Base-by-base conservation (phyloP, 768 basidiomycete genomes). In the Hydnomerulius pinastri region DNA sequence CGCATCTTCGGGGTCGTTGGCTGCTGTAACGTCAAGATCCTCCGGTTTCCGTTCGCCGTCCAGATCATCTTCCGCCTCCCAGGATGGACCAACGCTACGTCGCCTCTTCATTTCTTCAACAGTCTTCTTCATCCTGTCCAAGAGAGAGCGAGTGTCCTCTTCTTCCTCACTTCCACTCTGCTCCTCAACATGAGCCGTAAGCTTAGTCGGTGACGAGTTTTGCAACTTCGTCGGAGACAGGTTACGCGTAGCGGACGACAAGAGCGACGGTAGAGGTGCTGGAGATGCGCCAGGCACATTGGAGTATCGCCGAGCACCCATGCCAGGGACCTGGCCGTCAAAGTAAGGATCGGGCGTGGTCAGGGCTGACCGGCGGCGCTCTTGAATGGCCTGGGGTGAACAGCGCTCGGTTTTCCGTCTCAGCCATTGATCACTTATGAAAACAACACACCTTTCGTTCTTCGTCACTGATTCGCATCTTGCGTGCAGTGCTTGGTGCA, bases 361-460 rank as follows among this genome's bases (percentile, higher is more conserved):
- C 32, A 85, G 61, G 0, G 85, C 85, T 46, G 83, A 85, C 9
- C 77, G 73, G 21, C 85, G 69, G 8, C 86, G 77, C 46, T 85
- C 84, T 55, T 78, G 77, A 35, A 87, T 86, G 0, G 82, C 84
- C 75, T 80, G 48, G 24, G 32, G n/a, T 18, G 33, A 1, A 35
- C 6, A 18, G 18, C 17, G 32, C 17, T 54, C 20, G 13, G 36
- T 13, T n/a, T 37, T 17, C 43, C 20, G 7, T 43, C 23, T 43
- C 13, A n/a, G 27, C 27, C 25, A 38, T 8, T 15, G 12, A 9
- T n/a, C n/a, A n/a, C n/a, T 8, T 45, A 45, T 4, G 9, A n/a
- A 10, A 40, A 20, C 21, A 2, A 48, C 35, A 21, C 37, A 62
- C 46, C 43, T 52, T 52, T 15, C 44, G 56, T 33, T 60, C 60